phyloP scores from a whole-genome alignment of 805 yeast genomes.

The Lipomyces sp. region DNA sequence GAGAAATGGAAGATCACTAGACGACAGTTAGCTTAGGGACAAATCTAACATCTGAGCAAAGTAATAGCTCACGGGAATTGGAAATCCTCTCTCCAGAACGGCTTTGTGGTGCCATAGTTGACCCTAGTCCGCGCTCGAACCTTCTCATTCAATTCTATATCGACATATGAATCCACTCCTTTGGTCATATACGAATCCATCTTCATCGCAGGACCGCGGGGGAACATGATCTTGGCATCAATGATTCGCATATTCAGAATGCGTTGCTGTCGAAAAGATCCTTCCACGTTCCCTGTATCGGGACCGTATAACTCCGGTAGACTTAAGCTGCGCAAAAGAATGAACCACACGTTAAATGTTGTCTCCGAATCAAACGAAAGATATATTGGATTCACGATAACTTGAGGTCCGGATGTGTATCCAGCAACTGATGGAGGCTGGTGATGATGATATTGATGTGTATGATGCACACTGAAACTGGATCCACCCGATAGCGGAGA shows the following conservation, averaged over 20 bases:
- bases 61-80: conserved; percentile 51
- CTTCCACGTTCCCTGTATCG: conserved; percentile 18
- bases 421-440: not conserved
- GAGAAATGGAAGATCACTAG: conserved; percentile 50
- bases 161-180: conserved; percentile 51
- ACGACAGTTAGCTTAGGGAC: conserved; percentile 36
- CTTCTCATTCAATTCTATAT: conserved; percentile 65
- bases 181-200: conserved; percentile 9
- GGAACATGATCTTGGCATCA: conserved; percentile 21
- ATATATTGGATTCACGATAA: conserved; percentile 21
- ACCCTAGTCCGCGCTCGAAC: conserved; percentile 78
- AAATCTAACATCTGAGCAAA: conserved; percentile 38
- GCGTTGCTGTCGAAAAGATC: conserved; percentile 23
- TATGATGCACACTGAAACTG: conserved; percentile 7
- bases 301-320: conserved; percentile 28
- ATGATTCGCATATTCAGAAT: conserved; percentile 15
- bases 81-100: conserved; percentile 84
- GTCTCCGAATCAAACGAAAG: conserved; percentile 17
- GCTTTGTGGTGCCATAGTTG: conserved; percentile 49
- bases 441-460: conserved; percentile 6
- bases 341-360: conserved; percentile 24
- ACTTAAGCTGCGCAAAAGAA: conserved; percentile 18
- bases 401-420: not conserved
- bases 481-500: not conserved
- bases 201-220: conserved; percentile 17